Percentiles rank a stretch among this genome's conserved stretches.
Evolutionary conservation across 257 asterid genomes (phyloP).

Genomic region (Solanum gandarillasii): DNA sequence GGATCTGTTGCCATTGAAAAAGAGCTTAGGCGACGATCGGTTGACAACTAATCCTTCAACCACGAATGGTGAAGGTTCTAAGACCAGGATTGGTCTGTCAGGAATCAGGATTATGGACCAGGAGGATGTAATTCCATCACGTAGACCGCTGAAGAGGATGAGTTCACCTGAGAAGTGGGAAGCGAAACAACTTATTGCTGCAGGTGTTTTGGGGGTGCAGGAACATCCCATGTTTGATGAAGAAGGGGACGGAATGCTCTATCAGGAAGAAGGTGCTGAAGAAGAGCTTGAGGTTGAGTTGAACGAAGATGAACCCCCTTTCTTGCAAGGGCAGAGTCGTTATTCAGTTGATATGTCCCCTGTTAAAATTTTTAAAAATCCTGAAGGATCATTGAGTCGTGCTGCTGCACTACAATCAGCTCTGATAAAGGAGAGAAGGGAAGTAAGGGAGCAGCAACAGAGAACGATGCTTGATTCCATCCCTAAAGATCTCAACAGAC

Average conservation of each 20-base stretch:
- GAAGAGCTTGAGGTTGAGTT: conserved; percentile 91
- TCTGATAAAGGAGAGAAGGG: conserved; percentile 84
- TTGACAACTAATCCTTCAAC: conserved; percentile 39
- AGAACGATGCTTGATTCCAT: conserved; percentile 91
- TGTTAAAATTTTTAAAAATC: conserved; percentile 87
- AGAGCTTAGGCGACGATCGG: conserved; percentile 44
- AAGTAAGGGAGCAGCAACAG: conserved; percentile 92
- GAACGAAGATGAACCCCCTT: conserved; percentile 87
- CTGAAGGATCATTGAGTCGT: conserved; percentile 90
- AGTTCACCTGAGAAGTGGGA: conserved; percentile 98
- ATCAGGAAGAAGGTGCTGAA: conserved; percentile 88
- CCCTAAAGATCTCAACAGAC: conserved; percentile 93
- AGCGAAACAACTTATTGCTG: conserved; percentile 81
- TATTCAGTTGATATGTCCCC: conserved; percentile 84
- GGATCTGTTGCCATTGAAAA: conserved; percentile 78
- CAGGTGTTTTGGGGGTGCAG: conserved; percentile 68
- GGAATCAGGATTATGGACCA: conserved; percentile 65
- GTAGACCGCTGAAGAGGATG: conserved; percentile 83
- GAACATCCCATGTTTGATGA: conserved; percentile 80
- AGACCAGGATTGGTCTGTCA: conserved; percentile 73
- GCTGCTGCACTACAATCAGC: conserved; percentile 96
- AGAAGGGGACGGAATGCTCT: conserved; percentile 68
- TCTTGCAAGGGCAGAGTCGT: conserved; percentile 80
- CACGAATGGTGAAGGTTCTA: conserved; percentile 33
- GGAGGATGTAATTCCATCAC: conserved; percentile 50